Evolutionary conservation across 306 rosid species (phyloP).

Genomic region (Cajanus cajan): DNA sequence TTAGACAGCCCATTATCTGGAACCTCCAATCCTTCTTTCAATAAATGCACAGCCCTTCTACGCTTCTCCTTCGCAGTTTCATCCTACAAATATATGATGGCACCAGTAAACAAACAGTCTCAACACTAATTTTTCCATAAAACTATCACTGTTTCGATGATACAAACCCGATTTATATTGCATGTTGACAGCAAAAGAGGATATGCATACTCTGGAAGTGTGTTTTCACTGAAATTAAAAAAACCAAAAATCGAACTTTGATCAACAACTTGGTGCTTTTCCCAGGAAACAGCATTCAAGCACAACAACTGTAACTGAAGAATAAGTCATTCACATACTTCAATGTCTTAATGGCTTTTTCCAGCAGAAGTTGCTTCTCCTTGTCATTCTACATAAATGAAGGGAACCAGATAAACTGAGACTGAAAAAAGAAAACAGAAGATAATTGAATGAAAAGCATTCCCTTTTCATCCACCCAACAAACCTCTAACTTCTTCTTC

Average conservation of each 20-base stretch:
- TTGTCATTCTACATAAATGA: constrained; percentile 59
- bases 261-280: not conserved
- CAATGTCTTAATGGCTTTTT: constrained; percentile 61
- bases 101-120: constrained; percentile 7
- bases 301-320: not conserved
- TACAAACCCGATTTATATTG: constrained; percentile 70
- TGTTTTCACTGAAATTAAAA: constrained; percentile 53
- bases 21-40: constrained; percentile 59
- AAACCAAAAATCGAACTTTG: not conserved
- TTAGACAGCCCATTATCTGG: constrained; percentile 32
- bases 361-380: constrained; percentile 53
- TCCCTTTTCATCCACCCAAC: constrained; percentile 2
- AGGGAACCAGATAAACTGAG: constrained; percentile 26
- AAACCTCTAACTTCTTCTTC: constrained; percentile 79
- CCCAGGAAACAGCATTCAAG: not conserved
- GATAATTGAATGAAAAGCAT: constrained; percentile 20
- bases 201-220: constrained; percentile 70
- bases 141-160: constrained; percentile 19
- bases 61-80: constrained; percentile 68
- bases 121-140: not conserved
- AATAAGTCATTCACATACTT: constrained; percentile 47
- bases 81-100: constrained; percentile 38
- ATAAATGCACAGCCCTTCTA: constrained; percentile 53
- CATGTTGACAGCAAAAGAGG: constrained; percentile 67
- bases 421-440: constrained; percentile 17